Base-by-base conservation (phyloP, 2,329 filamentous ascomycete genomes). In the Colletotrichum sansevieriae region DNA sequence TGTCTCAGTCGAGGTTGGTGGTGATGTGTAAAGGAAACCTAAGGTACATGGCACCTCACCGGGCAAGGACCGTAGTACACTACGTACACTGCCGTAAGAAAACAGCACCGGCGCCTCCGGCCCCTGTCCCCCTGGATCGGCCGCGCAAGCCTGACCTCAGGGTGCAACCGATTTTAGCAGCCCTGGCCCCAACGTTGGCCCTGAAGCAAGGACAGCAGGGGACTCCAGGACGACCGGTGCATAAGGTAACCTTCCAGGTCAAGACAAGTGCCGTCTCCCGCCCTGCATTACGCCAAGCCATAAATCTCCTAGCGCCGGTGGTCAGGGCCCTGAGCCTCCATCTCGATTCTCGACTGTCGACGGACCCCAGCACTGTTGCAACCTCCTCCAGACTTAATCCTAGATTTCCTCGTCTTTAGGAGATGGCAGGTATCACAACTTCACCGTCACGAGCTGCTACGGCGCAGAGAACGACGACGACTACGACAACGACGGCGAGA, bases 281-380 rank as follows among this genome's bases (percentile, higher is more conserved):
- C 62, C 12, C 15, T 68, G 49, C 55, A 56, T 41, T 11, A 15
- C 25, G 54, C 65, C 51, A 68, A 49, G 6, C 55, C 62, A 15
- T 13, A 15, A 13, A 2, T 0, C 41, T 22, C 11, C 15, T 65
- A 56, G 65, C 37, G 33, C 20, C 52, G 46, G 46, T 13, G 15
- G n/a, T 9, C 46, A 60, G 47, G 44, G 52, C 44, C 46, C 51
- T 47, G 60, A 68, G 62, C 65, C 62, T 64, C 61, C 61, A 59
- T 68, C 43, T 39, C 15, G 54, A n/a, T n/a, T n/a, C n/a, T n/a
- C n/a, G n/a, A 68, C 54, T 52, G 39, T 46, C 46, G 37, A 54
- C 61, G n/a, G 25, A 18, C 46, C 12, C 59, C 51, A 63, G 35
- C 25, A 18, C n/a, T 13, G 12, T 46, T 54, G 59, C 35, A 56